These are phyloP conservation scores for Nectriaceae sp. DNA, from an alignment of 2,329 filamentous ascomycete species.

Conservation along the genomic window DNA sequence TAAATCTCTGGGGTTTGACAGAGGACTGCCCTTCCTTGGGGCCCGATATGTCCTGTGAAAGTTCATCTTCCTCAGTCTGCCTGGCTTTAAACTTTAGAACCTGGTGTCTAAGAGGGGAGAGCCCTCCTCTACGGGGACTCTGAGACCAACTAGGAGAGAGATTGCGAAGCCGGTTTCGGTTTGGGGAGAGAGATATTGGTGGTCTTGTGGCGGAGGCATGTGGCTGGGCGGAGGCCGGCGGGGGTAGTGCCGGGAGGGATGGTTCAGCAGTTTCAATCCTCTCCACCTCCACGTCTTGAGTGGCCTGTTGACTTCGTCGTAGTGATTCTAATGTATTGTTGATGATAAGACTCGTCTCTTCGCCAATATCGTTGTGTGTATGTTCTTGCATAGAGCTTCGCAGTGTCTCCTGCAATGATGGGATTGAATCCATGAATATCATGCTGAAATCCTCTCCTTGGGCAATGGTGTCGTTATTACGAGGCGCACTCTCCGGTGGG, in stretches of 20 bases:
- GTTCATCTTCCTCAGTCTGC: conserved; percentile 18
- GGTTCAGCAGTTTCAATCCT: conserved; percentile 9
- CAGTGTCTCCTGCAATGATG: conserved; percentile 48
- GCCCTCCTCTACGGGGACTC: conserved; percentile 37
- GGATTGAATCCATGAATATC: conserved; percentile 58
- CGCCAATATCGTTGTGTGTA: conserved; percentile 50
- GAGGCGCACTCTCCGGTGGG: conserved; percentile 20
- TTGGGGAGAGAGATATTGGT: conserved; percentile 20
- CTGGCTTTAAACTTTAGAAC: conserved; percentile 34
- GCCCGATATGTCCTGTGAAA: conserved; percentile 8
- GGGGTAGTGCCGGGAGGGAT: conserved; percentile 1
- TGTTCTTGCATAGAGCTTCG: conserved; percentile 35
- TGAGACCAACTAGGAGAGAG: conserved; percentile 32
- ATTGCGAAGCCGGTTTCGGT: conserved; percentile 7
- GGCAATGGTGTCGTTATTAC: conserved; percentile 43
- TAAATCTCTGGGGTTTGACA: conserved; percentile 6
- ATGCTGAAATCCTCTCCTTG: conserved; percentile 61
- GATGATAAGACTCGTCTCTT: conserved; percentile 58
- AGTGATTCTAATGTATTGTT: conserved; percentile 56
- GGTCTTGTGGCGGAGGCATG: conserved; percentile 19
- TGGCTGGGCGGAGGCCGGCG: conserved; percentile 12
- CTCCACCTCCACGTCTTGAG: conserved; percentile 7
- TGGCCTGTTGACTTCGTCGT: conserved; percentile 35
- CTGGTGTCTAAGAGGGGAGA: conserved; percentile 35
- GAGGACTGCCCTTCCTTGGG: conserved; percentile 1